phyloP scores from a whole-genome alignment of 495 filamentous ascomycete species.

The Jackrogersella minutella region DNA sequence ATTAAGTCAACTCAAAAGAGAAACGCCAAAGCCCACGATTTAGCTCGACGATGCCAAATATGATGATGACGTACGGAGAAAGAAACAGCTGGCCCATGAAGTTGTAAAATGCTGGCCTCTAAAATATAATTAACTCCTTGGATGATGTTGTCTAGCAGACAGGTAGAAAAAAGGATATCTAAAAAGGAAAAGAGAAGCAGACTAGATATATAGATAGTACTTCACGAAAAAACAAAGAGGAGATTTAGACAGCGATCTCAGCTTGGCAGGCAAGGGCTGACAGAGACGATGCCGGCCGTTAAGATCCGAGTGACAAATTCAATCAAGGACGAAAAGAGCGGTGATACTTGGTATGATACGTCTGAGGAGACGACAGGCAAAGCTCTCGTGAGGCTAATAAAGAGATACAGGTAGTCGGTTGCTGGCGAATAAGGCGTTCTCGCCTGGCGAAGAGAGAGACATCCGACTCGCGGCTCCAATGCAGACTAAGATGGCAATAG shows the following conservation, averaged over 20 bases:
- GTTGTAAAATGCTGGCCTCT: constrained; percentile 1
- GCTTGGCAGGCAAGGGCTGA: constrained; percentile 7
- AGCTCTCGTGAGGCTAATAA: constrained; percentile 27
- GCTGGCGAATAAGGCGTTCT: constrained; percentile 30
- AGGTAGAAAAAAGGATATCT: neutral
- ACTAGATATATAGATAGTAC: constrained; percentile 3
- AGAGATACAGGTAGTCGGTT: constrained; percentile 29
- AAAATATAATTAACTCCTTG: neutral
- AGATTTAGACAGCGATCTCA: constrained; percentile 7
- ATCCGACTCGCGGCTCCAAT: constrained; percentile 36
- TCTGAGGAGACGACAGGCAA: constrained; percentile 28
- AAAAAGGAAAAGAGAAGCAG: neutral
- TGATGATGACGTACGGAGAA: constrained; percentile 4
- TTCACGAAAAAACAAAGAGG: constrained; percentile 3
- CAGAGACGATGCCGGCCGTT: constrained; percentile 10
- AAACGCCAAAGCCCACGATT: neutral
- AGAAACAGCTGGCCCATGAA: constrained; percentile 2
- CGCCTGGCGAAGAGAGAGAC: constrained; percentile 36
- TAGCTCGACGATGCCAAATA: neutral
- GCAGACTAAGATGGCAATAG: constrained; percentile 34
- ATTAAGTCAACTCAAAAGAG: constrained; percentile 8
- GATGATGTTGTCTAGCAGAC: neutral
- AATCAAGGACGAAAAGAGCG: constrained; percentile 19
- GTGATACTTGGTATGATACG: constrained; percentile 31
- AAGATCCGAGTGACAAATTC: constrained; percentile 14